Evolutionary conservation across 129 eudicot species (phyloP).

Genomic region (Deinandra increscens): DNA sequence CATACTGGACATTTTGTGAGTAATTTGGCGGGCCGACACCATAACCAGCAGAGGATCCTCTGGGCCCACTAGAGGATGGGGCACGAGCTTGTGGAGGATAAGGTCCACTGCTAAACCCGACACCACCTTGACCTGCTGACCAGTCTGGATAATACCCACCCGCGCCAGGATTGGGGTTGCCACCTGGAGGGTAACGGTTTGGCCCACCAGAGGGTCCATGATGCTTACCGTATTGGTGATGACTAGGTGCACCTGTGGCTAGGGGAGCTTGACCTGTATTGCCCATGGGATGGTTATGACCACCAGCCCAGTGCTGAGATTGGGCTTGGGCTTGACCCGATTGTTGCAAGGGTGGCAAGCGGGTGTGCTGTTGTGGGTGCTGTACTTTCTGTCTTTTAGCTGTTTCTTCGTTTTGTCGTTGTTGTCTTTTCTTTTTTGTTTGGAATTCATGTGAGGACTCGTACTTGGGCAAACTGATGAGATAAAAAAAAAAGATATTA

Average conservation of each 20-base stretch:
- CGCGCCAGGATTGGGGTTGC: conserved; percentile 49
- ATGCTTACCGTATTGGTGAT: conserved; percentile 72
- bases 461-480: conserved; percentile 67
- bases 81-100: conserved; percentile 62
- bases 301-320: conserved; percentile 59
- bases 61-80: conserved; percentile 43
- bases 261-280: conserved; percentile 48
- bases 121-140: conserved; percentile 60
- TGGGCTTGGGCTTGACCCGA: conserved; percentile 60
- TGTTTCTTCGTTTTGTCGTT: conserved; percentile 68
- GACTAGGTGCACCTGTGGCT: conserved; percentile 54
- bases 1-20: conserved; percentile 55
- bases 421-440: conserved; percentile 87
- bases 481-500: not conserved
- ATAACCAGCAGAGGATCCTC: conserved; percentile 52
- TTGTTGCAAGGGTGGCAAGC: conserved; percentile 73
- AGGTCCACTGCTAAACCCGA: conserved; percentile 45
- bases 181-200: conserved; percentile 62
- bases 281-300: conserved; percentile 48
- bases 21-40: conserved; percentile 57
- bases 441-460: conserved; percentile 90
- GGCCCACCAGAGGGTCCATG: conserved; percentile 80
- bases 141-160: conserved; percentile 69
- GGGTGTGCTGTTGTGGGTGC: conserved; percentile 68
- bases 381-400: conserved; percentile 79